Evolutionary conservation across 169 alveolate genomes (phyloP).

Genomic region (Cryptosporidium ryanae): DNA sequence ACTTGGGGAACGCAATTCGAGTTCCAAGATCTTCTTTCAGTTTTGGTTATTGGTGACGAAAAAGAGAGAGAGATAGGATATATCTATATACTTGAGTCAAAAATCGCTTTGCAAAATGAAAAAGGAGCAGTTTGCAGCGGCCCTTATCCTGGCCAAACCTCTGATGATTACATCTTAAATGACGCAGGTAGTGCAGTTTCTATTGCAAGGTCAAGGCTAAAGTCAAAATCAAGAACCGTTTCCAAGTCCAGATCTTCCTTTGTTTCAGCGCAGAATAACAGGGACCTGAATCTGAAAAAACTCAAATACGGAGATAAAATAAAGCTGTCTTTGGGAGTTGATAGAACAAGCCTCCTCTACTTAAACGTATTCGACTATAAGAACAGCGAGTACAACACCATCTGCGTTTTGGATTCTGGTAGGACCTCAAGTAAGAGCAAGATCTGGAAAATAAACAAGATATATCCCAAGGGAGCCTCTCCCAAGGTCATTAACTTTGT

Average conservation of each 20-base stretch:
- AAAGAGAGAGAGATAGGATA: neutral
- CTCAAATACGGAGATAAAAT: conserved; percentile 13
- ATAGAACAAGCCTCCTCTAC: conserved; percentile 5
- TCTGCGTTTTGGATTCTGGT: conserved; percentile 12
- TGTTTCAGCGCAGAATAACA: too few species aligned
- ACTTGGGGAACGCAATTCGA: conserved; percentile 51
- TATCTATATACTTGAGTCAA: conserved; percentile 40
- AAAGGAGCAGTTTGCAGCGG: conserved; percentile 30
- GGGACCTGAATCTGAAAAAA: neutral
- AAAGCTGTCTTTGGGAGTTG: conserved; percentile 39
- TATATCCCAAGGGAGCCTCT: conserved; percentile 67
- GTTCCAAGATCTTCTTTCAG: conserved; percentile 13
- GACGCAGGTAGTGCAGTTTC: too few species aligned
- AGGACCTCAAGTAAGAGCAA: conserved; percentile 2
- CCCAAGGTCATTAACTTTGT: conserved; percentile 6
- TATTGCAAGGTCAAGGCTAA: too few species aligned
- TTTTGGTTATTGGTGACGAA: neutral
- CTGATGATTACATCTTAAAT: neutral
- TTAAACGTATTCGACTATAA: conserved; percentile 16
- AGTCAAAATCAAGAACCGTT: too few species aligned
- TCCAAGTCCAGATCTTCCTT: too few species aligned
- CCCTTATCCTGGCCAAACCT: conserved; percentile 18
- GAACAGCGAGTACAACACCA: conserved; percentile 11
- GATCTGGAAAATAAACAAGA: neutral
- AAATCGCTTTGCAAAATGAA: conserved; percentile 36